These are phyloP conservation scores for Beta corolliflora DNA, from an alignment of 179 eudicot genomes.

Conservation along the genomic window DNA sequence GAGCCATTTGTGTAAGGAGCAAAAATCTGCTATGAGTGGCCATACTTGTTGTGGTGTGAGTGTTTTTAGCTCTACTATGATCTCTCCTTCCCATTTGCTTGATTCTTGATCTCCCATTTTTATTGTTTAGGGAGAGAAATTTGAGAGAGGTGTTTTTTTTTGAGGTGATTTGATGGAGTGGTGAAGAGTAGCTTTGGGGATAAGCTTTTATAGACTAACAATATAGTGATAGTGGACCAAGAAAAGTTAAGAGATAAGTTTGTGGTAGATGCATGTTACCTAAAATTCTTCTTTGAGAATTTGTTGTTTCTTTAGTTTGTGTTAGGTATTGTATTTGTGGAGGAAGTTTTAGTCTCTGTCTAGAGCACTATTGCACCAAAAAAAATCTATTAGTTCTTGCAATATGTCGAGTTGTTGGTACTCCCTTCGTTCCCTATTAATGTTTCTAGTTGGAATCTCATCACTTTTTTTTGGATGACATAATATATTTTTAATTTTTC, in stretches of 20 bases:
- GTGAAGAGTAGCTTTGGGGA: neutral
- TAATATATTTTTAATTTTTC: too few relatives aligned
- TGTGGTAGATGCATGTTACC: neutral
- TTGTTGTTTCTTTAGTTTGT: neutral
- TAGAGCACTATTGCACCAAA: too few relatives aligned
- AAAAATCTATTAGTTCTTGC: too few relatives aligned
- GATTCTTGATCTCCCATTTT: slow-evolving; percentile 27
- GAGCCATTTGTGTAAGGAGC: slow-evolving; percentile 57
- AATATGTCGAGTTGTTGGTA: too few relatives aligned
- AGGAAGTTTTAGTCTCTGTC: too few relatives aligned
- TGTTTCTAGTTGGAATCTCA: too few relatives aligned
- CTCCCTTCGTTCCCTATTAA: too few relatives aligned
- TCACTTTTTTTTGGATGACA: too few relatives aligned
- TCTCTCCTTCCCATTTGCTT: slow-evolving; percentile 72
- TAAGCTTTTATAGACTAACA: slow-evolving; percentile 1
- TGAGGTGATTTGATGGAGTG: neutral
- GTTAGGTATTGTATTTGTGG: neutral
- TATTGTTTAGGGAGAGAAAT: too few relatives aligned
- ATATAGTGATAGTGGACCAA: neutral
- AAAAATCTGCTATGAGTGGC: slow-evolving; percentile 72
- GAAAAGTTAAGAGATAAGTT: neutral
- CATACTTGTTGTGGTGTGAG: slow-evolving; percentile 54
- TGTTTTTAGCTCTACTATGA: slow-evolving; percentile 40
- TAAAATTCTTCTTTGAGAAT: neutral
- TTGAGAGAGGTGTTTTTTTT: neutral